Evolutionary conservation across 2,329 filamentous ascomycete genomes (phyloP), one percentile per base, ranked within the genome.

Genomic region (Fusarium proliferatum): DNA sequence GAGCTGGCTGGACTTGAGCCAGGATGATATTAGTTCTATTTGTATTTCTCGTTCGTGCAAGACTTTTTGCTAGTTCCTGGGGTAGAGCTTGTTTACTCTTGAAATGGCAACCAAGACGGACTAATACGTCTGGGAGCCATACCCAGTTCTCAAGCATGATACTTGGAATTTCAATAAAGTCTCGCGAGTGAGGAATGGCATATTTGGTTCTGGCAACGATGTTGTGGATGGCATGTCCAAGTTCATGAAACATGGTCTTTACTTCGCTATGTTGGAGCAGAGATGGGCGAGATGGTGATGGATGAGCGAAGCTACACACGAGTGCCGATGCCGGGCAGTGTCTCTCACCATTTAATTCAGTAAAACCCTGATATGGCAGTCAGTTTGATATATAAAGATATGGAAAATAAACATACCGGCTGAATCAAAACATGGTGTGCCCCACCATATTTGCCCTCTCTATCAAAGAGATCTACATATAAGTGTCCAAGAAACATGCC

Each of bases 301-400:
- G 26, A 3, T 3, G 15, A 17, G 23, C 9, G 10, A 55, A 41
- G 36, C 51, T 55, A 30, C 51, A 55, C 10, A 55, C 51, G 5
- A 41, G 10, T 1, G 51, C 15, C 4, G 51, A 55, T n/a, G 51
- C 36, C 5, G 51, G 26, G 13, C 19, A n/a, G 19, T 55, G 51
- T 5, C 17, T 41, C 0, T 30, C 36, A 0, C 26, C 10, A 3
- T 4, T 41, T 1, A 0, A 3, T 41, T 41, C 36, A 0, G 6
- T 0, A 7, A 55, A 55, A 1, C 51, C 36, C 51, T 41, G 26
- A 55, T 4, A 1, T n/a, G 0, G 13, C 0, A 8, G 10, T 55
- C 9, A 39, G 36, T 12, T 38, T 12, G 9, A 19, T 15, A 12
- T 28, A 26, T 0, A 34, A 0, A 3, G 19, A 19, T 3, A 15